Conservation (phyloP, 2,329 filamentous ascomycete species). For the Xylaria sp. region DNA sequence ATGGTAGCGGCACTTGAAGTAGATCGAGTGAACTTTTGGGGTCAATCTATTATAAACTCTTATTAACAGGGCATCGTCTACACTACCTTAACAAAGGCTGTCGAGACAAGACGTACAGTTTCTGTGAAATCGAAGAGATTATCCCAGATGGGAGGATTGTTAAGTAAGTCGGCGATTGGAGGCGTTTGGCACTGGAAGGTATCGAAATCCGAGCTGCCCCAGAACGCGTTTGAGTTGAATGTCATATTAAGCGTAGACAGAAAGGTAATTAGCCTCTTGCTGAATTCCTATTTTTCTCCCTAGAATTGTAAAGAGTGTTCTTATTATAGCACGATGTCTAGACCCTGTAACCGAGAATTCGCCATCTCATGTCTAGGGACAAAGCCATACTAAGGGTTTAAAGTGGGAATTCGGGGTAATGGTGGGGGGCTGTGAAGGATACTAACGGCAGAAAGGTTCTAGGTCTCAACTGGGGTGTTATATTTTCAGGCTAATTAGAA, state of each 20-base stretch:
- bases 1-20: conserved; percentile 6
- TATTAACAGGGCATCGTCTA: background rate
- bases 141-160: conserved; percentile 10
- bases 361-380: background rate
- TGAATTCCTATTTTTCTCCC: background rate
- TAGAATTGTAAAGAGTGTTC: background rate
- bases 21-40: conserved; percentile 15
- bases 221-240: conserved; percentile 16
- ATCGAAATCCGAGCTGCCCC: conserved; percentile 19
- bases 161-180: background rate
- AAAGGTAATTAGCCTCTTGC: too few relatives aligned
- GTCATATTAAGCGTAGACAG: background rate
- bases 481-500: too few relatives aligned
- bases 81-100: background rate
- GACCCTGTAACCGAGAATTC: background rate
- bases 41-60: background rate
- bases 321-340: background rate
- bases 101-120: background rate
- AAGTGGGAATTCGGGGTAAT: background rate
- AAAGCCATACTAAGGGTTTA: background rate
- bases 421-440: background rate
- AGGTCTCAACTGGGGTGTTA: too few relatives aligned
- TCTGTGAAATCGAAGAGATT: conserved; percentile 17
- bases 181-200: background rate
- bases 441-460: background rate